These are phyloP conservation scores for Oryza brachyantha DNA, from an alignment of 176 grass and related monocot genomes.

Conservation along the genomic window DNA sequence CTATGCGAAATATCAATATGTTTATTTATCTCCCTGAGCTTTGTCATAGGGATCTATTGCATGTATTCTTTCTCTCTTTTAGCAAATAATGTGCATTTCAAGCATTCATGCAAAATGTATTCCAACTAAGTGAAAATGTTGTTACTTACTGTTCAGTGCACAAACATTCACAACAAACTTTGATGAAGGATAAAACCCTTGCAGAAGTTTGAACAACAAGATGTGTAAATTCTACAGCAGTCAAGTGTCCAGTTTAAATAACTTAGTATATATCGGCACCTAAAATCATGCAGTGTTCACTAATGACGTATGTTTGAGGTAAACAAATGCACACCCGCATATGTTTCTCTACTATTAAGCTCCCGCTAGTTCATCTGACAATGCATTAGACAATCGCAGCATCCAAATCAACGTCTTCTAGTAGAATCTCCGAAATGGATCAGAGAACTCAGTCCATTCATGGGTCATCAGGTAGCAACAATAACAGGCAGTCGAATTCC, in stretches of 20 bases:
- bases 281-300: background rate
- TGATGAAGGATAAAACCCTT: background rate
- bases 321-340: background rate
- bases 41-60: background rate
- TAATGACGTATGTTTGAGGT: background rate
- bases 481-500: background rate
- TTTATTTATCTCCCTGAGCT: background rate
- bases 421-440: background rate
- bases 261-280: background rate
- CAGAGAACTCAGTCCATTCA: slow-evolving; percentile 16
- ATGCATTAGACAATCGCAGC: background rate
- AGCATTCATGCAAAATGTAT: background rate
- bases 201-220: background rate
- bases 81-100: slow-evolving; percentile 1
- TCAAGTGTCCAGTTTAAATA: background rate
- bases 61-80: background rate
- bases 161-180: background rate
- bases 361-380: background rate
- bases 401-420: background rate
- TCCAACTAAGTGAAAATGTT: background rate
- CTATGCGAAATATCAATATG: background rate
- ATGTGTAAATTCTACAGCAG: background rate
- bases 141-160: background rate
- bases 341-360: background rate
- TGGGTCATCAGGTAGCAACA: background rate